phyloP scores from a whole-genome alignment of 768 basidiomycete genomes.

The Ramaria sp. region DNA sequence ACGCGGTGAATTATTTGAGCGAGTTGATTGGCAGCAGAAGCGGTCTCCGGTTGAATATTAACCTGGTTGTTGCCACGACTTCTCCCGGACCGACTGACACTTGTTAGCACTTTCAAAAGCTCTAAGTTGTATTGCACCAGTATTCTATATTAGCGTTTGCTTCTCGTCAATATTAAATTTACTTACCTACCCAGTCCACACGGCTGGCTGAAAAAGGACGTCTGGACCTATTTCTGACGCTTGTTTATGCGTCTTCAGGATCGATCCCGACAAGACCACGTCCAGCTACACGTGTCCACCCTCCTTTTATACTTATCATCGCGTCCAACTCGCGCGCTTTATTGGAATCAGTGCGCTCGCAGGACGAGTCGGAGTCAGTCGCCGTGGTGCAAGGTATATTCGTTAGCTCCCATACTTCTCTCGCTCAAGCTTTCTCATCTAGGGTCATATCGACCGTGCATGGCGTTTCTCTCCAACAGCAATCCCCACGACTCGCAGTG shows the following conservation, averaged over 20 bases:
- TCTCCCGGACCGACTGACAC: too few species aligned
- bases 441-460: background rate
- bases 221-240: background rate
- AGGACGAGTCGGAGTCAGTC: background rate
- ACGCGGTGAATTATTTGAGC: too few species aligned
- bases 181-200: too few species aligned
- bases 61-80: too few species aligned
- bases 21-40: too few species aligned
- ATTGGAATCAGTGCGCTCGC: background rate
- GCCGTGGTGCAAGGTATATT: background rate
- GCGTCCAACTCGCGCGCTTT: background rate
- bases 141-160: too few species aligned
- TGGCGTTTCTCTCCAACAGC: constrained; percentile 5
- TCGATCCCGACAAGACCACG: background rate
- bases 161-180: too few species aligned
- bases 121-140: too few species aligned
- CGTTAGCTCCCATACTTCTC: background rate
- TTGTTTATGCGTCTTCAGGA: background rate
- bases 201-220: background rate
- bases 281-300: background rate
- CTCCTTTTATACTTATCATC: background rate
- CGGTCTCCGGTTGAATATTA: too few species aligned
- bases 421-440: background rate
- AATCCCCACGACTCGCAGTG: background rate
- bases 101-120: too few species aligned